Conservation (phyloP, 495 filamentous ascomycete genomes). For the Hypomontagnella submonticulosa region DNA sequence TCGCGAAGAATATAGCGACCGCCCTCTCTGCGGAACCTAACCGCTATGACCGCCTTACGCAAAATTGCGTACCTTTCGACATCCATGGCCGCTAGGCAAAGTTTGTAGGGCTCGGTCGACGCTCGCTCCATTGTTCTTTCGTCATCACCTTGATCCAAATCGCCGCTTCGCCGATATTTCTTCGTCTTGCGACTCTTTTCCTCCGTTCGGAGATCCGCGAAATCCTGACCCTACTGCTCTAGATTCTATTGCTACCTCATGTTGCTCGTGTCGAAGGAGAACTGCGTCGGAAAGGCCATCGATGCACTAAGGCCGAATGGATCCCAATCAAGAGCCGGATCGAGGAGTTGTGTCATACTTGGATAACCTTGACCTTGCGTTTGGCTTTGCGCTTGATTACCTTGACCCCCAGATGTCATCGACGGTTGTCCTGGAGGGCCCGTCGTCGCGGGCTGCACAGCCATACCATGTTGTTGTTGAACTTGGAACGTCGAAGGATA, state of each 20-base stretch:
- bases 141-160: conserved; percentile 5
- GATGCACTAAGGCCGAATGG: conserved; percentile 90
- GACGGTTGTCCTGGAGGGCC: conserved; percentile 52
- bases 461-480: conserved; percentile 49
- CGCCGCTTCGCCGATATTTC: conserved; percentile 6
- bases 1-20: conserved; percentile 19
- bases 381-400: conserved; percentile 51
- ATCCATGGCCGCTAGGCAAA: conserved; percentile 7
- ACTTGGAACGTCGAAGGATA: conserved; percentile 62
- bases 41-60: not conserved
- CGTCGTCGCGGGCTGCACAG: conserved; percentile 55
- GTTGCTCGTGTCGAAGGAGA: conserved; percentile 78
- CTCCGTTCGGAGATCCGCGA: not conserved
- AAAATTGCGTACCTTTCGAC: conserved; percentile 6
- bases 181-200: not conserved
- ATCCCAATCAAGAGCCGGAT: conserved; percentile 87
- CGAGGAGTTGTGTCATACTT: conserved; percentile 76
- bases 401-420: conserved; percentile 43
- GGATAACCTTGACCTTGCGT: conserved; percentile 58
- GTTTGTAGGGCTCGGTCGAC: conserved; percentile 3
- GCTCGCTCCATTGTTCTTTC: conserved; percentile 3
- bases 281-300: conserved; percentile 94
- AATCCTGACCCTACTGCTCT: not conserved
- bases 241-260: conserved; percentile 55
- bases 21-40: conserved; percentile 11